Evolutionary conservation across 225 moss, liverwort and hornwort genomes (phyloP).

Genomic region (Pseudoscleropodium purum): DNA sequence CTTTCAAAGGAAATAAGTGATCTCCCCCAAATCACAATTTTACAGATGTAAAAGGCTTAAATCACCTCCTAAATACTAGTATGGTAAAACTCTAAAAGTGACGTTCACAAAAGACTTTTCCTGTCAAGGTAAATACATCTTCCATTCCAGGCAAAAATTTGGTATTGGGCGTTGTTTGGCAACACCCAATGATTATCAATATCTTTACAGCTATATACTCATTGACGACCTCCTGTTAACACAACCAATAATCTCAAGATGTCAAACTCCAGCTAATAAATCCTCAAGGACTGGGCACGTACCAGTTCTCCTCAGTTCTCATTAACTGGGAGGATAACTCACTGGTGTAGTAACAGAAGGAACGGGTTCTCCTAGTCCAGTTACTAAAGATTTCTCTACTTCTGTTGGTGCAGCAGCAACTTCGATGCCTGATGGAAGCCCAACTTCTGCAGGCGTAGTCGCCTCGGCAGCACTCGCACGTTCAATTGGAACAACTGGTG

Average conservation of each 20-base stretch:
- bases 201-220: slow-evolving; percentile 7
- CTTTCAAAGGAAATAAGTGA: background rate
- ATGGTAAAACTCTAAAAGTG: background rate
- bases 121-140: background rate
- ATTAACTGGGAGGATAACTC: background rate
- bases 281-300: background rate
- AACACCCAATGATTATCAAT: background rate
- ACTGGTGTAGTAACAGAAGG: background rate
- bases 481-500: background rate
- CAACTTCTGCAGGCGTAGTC: background rate
- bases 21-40: background rate
- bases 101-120: background rate
- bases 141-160: background rate
- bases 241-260: background rate
- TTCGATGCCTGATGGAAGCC: background rate
- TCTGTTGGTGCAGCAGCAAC: background rate
- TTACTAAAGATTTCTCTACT: background rate
- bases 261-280: background rate
- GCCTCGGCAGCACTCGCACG: background rate
- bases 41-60: background rate
- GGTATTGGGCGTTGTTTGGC: background rate
- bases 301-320: background rate
- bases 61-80: background rate
- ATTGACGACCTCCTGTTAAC: background rate
- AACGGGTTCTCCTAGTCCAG: background rate